A percentile compares a stretch with the other conserved stretches of the same genome.
These are phyloP conservation scores for Dendrobium huoshanense DNA, from an alignment of 106 monocot genomes.

Conservation along the genomic window DNA sequence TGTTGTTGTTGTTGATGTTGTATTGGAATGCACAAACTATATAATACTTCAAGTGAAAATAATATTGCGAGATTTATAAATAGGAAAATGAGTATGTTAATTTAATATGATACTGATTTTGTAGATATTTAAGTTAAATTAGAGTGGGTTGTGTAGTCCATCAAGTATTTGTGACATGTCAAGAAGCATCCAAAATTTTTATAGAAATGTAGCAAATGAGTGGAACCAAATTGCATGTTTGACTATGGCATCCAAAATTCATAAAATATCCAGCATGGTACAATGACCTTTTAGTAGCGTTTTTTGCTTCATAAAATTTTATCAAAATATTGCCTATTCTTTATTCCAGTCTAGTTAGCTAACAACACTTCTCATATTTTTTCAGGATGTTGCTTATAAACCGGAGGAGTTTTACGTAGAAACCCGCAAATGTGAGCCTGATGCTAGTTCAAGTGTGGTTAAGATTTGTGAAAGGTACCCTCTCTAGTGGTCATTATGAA, in stretches of 20 bases:
- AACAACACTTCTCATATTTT: not conserved
- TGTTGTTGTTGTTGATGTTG: no score
- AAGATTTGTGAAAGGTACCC: slow-evolving; percentile 72
- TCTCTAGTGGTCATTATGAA: not conserved
- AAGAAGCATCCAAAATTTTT: not conserved
- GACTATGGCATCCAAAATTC: not conserved
- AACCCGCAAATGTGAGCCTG: slow-evolving; percentile 86
- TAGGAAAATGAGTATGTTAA: no score
- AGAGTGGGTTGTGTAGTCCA: no score
- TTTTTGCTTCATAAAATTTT: not conserved
- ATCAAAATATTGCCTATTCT: not conserved
- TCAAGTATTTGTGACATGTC: no score
- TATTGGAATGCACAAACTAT: no score
- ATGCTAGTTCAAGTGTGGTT: slow-evolving; percentile 68
- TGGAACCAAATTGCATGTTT: not conserved
- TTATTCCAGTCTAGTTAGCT: not conserved
- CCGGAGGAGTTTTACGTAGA: slow-evolving; percentile 81
- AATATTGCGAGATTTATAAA: no score
- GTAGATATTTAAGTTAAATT: no score
- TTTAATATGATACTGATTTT: no score
- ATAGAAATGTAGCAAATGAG: not conserved
- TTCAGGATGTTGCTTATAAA: slow-evolving; percentile 89
- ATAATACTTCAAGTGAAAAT: no score
- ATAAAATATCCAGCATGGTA: not conserved
- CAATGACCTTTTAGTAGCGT: not conserved